A percentile compares a stretch with the other conserved stretches of the same genome.
Evolutionary conservation across 345 rosid genomes (phyloP).

Genomic region (Sisymbrium altissimum): DNA sequence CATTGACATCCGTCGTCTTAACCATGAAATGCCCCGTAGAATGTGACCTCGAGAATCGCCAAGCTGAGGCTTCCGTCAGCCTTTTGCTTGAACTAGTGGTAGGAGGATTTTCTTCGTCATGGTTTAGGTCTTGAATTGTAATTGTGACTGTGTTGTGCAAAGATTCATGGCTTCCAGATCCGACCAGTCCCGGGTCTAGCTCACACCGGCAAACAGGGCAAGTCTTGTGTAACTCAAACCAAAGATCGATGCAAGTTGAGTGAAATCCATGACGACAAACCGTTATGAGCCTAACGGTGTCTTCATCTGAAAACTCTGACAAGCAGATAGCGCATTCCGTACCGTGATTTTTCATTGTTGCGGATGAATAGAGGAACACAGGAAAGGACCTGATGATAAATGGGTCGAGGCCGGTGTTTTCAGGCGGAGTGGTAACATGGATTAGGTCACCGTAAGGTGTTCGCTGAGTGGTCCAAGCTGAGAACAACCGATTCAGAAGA

Average conservation of each 20-base stretch:
- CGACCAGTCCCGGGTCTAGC: slow-evolving; percentile 43
- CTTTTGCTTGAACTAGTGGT: slow-evolving; percentile 40
- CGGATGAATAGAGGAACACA: slow-evolving; percentile 42
- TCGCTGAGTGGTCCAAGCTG: slow-evolving; percentile 37
- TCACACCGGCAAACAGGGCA: slow-evolving; percentile 86
- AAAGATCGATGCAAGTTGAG: slow-evolving; percentile 74
- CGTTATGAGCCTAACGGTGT: slow-evolving; percentile 62
- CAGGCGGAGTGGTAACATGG: slow-evolving; percentile 1
- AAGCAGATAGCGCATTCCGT: slow-evolving; percentile 84
- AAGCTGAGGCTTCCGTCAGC: slow-evolving; percentile 14
- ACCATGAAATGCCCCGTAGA: slow-evolving; percentile 74
- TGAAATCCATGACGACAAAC: slow-evolving; percentile 80
- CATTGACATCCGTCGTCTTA: slow-evolving; percentile 26
- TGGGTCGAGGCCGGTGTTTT: slow-evolving; percentile 58
- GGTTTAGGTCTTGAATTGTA: slow-evolving; percentile 20
- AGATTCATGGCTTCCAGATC: slow-evolving; percentile 27
- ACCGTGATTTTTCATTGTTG: slow-evolving; percentile 43
- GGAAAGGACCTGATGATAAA: slow-evolving; percentile 54
- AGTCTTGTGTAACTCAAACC: slow-evolving; percentile 76
- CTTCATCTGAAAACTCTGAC: slow-evolving; percentile 62
- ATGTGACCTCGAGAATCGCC: slow-evolving; percentile 55
- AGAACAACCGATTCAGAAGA: slow-evolving; percentile 46
- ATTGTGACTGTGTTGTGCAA: slow-evolving; percentile 20
- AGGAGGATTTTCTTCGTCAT: slow-evolving; percentile 35
- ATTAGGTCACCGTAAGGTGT: slow-evolving; percentile 39